Evolutionary conservation across 768 basidiomycete genomes (phyloP).

Genomic region (Leccinum aurantiacum): DNA sequence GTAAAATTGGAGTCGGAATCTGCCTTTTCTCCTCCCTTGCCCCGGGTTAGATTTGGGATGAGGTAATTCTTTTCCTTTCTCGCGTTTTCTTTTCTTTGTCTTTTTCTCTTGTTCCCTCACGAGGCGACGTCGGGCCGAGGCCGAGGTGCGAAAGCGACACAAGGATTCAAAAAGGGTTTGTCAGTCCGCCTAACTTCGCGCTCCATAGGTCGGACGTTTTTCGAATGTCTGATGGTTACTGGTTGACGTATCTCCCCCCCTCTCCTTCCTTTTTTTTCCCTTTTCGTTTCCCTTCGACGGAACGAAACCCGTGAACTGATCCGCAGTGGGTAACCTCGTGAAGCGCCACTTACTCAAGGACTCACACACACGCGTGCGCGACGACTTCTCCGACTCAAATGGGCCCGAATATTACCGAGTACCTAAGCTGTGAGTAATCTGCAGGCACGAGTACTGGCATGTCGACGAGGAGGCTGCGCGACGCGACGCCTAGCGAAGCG

Average conservation of each 20-base stretch:
- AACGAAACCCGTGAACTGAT: background rate
- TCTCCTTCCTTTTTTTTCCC: background rate
- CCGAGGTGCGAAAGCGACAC: background rate
- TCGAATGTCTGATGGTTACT: background rate
- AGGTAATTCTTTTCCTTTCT: background rate
- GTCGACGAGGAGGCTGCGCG: background rate
- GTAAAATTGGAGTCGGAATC: background rate
- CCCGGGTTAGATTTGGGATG: background rate
- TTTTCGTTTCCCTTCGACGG: background rate
- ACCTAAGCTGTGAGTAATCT: background rate
- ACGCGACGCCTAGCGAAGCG: background rate
- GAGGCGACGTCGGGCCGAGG: background rate
- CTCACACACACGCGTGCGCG: background rate
- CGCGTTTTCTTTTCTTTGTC: background rate
- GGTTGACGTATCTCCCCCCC: background rate
- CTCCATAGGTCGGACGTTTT: background rate
- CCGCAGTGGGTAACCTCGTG: background rate
- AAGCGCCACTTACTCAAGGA: background rate
- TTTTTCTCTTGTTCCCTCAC: background rate
- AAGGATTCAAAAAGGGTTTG: background rate
- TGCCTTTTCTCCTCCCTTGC: no score
- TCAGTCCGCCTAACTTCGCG: background rate
- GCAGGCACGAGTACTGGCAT: background rate
- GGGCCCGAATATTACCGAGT: background rate
- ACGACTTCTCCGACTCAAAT: background rate